Conservation (phyloP, 805 yeast genomes). For the Isabelozyma heimii region DNA sequence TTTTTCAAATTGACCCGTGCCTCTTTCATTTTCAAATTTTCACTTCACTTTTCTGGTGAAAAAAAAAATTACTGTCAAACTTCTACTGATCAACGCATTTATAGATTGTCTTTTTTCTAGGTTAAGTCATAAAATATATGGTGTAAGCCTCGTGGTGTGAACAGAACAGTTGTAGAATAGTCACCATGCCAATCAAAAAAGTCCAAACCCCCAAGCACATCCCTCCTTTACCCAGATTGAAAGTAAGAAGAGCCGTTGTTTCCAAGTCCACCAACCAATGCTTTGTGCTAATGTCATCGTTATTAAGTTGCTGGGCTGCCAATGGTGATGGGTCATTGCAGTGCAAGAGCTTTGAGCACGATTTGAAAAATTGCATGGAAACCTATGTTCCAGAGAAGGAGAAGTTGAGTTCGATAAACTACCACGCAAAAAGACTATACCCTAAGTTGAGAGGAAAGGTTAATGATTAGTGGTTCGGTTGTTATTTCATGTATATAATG, state of each 20-base stretch:
- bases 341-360: constrained; percentile 64
- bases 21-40: neutral
- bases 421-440: constrained; percentile 54
- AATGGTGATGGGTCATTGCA: constrained; percentile 76
- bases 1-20: too few relatives aligned
- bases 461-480: constrained; percentile 24
- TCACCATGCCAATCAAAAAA: constrained; percentile 42
- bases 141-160: neutral
- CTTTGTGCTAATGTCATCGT: constrained; percentile 74
- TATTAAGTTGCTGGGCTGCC: constrained; percentile 95
- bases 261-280: constrained; percentile 68
- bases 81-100: neutral
- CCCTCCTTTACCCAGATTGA: constrained; percentile 74
- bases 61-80: neutral
- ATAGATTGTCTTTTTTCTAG: neutral
- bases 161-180: neutral
- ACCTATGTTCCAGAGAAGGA: constrained; percentile 38
- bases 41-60: neutral
- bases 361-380: constrained; percentile 74
- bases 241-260: constrained; percentile 62
- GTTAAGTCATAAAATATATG: neutral
- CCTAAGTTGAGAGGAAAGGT: constrained; percentile 51
- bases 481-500: neutral
- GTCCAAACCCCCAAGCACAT: constrained; percentile 38
- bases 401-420: constrained; percentile 46